phyloP scores from a whole-genome alignment of 495 filamentous ascomycete species.

The Melanomma pulvis-pyrius region DNA sequence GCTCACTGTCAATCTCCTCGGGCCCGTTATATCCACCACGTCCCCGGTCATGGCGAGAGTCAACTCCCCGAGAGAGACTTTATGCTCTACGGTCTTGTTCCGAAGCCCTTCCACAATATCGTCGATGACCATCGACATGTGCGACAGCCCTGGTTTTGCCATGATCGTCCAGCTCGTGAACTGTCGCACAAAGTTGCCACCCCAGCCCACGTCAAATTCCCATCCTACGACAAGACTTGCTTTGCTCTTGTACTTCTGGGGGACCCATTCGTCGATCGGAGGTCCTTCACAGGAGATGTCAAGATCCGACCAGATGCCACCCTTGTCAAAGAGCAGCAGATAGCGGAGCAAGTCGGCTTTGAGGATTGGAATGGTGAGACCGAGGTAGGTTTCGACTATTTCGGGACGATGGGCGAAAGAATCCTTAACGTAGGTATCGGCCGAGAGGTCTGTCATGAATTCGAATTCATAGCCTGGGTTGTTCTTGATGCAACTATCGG shows the following conservation, averaged over 20 bases:
- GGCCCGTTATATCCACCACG: slow-evolving; percentile 50
- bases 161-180: slow-evolving; percentile 52
- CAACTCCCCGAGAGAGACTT: neutral
- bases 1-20: slow-evolving; percentile 47
- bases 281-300: slow-evolving; percentile 59
- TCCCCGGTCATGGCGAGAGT: slow-evolving; percentile 30
- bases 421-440: slow-evolving; percentile 38
- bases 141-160: slow-evolving; percentile 41
- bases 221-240: slow-evolving; percentile 45
- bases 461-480: neutral
- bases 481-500: neutral
- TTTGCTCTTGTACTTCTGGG: slow-evolving; percentile 49
- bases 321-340: slow-evolving; percentile 60
- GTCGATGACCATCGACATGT: slow-evolving; percentile 15
- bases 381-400: slow-evolving; percentile 50
- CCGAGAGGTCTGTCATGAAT: neutral
- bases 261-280: slow-evolving; percentile 54
- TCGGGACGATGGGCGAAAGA: slow-evolving; percentile 43
- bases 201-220: slow-evolving; percentile 45
- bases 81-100: neutral
- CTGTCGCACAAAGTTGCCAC: slow-evolving; percentile 45
- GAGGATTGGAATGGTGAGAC: slow-evolving; percentile 51
- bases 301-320: slow-evolving; percentile 61
- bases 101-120: slow-evolving; percentile 6
- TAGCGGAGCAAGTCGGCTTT: slow-evolving; percentile 64